These are phyloP conservation scores for Fusarium sp. DNA, from an alignment of 2,329 filamentous ascomycete species.

Conservation along the genomic window DNA sequence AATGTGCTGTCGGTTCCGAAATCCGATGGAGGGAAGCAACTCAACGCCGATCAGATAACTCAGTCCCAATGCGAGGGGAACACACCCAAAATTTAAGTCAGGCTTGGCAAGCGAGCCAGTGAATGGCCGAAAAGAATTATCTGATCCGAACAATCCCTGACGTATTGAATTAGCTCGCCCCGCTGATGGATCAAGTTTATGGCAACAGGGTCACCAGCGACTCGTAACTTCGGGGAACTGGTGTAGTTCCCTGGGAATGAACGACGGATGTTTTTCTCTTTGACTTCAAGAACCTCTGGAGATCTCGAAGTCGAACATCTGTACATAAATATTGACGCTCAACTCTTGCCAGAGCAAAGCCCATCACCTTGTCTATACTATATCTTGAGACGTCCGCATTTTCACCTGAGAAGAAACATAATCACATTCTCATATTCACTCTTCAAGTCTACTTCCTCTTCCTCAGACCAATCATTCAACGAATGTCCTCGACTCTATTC, in stretches of 20 bases:
- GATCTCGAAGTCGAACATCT: neutral
- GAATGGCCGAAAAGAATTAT: conserved; percentile 47
- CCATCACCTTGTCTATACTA: neutral
- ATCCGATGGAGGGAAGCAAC: neutral
- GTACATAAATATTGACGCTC: neutral
- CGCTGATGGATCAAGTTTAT: conserved; percentile 4
- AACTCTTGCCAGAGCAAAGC: neutral
- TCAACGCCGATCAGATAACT: conserved; percentile 35
- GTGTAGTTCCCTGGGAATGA: neutral
- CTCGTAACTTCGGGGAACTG: neutral
- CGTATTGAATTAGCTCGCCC: neutral
- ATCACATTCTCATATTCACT: neutral
- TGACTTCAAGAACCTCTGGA: neutral
- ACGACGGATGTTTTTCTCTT: neutral
- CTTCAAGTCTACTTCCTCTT: neutral
- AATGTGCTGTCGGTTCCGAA: neutral
- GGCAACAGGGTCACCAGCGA: neutral
- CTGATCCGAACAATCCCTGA: conserved; percentile 50
- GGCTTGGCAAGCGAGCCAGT: conserved; percentile 4
- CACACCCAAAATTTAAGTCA: neutral
- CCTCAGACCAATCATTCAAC: neutral
- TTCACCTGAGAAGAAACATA: neutral
- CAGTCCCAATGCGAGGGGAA: neutral
- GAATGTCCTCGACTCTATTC: neutral
- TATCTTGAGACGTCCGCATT: neutral